These are phyloP conservation scores for Neofusicoccum ribis DNA, from an alignment of 2,329 filamentous ascomycete genomes.

Conservation along the genomic window DNA sequence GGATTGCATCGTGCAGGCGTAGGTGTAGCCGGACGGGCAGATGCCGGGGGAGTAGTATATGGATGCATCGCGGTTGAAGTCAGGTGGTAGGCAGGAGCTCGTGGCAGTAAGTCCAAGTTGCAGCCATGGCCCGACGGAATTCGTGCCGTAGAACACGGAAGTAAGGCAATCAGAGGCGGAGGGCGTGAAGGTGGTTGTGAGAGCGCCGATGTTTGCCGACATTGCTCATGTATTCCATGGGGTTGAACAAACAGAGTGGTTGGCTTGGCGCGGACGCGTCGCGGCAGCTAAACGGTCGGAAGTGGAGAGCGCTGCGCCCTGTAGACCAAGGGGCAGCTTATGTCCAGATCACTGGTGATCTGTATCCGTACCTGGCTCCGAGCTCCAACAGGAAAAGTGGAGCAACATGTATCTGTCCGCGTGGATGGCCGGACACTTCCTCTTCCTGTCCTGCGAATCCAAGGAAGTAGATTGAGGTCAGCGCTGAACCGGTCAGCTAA, in stretches of 20 bases:
- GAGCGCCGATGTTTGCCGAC: background rate
- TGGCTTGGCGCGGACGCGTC: background rate
- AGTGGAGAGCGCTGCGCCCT: background rate
- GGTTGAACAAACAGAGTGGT: background rate
- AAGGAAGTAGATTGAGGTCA: background rate
- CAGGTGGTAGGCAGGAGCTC: background rate
- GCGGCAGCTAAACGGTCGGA: background rate
- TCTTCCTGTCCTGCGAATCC: background rate
- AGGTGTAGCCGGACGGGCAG: conserved; percentile 1
- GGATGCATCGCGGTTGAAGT: background rate
- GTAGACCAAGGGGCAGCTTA: background rate
- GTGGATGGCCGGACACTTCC: background rate
- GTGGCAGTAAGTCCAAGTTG: background rate
- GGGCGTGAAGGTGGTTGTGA: background rate
- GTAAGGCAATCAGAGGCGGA: background rate
- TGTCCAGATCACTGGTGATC: background rate
- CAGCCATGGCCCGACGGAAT: background rate
- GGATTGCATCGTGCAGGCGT: background rate
- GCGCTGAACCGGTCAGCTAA: background rate
- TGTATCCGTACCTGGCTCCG: background rate
- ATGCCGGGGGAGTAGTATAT: background rate
- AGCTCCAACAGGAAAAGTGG: background rate
- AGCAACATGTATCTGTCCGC: background rate
- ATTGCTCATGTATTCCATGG: background rate
- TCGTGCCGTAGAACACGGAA: background rate